These are phyloP conservation scores for Microglena sp. DNA, from an alignment of 139 green algal genomes.

Conservation along the genomic window DNA sequence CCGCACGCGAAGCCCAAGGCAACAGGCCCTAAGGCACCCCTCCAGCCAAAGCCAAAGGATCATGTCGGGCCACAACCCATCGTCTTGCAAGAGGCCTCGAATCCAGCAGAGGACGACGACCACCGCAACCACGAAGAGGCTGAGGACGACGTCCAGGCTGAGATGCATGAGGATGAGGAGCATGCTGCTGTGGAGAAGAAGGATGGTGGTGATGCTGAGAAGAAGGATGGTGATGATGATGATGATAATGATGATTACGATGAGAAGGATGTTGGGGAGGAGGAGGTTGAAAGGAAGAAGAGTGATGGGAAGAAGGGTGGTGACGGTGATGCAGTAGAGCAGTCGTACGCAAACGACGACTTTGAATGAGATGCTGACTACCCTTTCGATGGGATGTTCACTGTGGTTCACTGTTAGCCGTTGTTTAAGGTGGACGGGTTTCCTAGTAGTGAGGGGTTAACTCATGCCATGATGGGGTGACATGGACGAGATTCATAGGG, in stretches of 20 bases:
- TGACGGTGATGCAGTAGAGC: background rate
- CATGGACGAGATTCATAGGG: no score
- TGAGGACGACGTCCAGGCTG: background rate
- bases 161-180: background rate
- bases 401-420: no score
- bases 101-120: background rate
- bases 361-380: no score
- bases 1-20: background rate
- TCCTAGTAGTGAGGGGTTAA: no score
- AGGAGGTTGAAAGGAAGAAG: no score
- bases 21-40: background rate
- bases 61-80: no score
- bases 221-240: background rate
- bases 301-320: no score
- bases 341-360: conserved; percentile 1
- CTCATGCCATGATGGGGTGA: no score
- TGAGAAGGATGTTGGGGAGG: no score
- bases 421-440: no score
- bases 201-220: background rate
- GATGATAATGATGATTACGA: background rate
- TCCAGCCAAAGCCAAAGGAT: no score
- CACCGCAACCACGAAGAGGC: background rate
- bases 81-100: background rate
- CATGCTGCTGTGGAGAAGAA: background rate
- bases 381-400: no score